phyloP scores from a whole-genome alignment of 306 rosid genomes.

The Benincasa hispida region DNA sequence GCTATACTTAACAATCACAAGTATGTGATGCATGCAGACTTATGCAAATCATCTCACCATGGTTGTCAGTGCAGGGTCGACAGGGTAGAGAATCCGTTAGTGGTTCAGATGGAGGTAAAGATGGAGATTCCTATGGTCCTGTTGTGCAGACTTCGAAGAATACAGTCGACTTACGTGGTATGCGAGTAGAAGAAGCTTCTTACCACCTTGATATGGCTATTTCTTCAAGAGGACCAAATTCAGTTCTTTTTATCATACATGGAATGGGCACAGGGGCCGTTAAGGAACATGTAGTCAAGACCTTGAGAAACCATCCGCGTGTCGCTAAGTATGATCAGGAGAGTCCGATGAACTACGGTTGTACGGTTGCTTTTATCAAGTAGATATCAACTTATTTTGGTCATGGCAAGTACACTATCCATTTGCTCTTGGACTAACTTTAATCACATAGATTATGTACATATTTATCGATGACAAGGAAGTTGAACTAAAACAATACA shows the following conservation, averaged over 20 bases:
- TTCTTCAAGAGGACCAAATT: slow-evolving; percentile 37
- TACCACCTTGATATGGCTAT: slow-evolving; percentile 63
- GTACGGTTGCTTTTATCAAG: slow-evolving; percentile 83
- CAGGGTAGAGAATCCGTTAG: slow-evolving; percentile 20
- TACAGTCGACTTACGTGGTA: slow-evolving; percentile 75
- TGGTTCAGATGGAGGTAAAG: slow-evolving; percentile 17
- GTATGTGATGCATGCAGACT: neutral
- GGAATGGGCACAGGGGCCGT: slow-evolving; percentile 90
- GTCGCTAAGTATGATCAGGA: slow-evolving; percentile 60
- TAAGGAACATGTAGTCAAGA: slow-evolving; percentile 50
- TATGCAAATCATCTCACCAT: neutral
- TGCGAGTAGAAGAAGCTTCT: slow-evolving; percentile 78
- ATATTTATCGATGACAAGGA: neutral
- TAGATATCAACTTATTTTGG: slow-evolving; percentile 10
- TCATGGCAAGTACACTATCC: neutral
- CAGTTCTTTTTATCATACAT: slow-evolving; percentile 72
- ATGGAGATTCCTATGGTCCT: slow-evolving; percentile 47
- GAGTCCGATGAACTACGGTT: slow-evolving; percentile 70
- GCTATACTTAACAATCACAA: neutral
- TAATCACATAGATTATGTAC: neutral
- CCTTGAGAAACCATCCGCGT: slow-evolving; percentile 49
- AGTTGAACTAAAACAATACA: neutral
- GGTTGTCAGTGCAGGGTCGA: slow-evolving; percentile 24
- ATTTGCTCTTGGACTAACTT: neutral
- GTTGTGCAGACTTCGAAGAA: slow-evolving; percentile 74